Base-by-base conservation (phyloP, 2,329 filamentous ascomycete genomes). In the Colletotrichum sp. region DNA sequence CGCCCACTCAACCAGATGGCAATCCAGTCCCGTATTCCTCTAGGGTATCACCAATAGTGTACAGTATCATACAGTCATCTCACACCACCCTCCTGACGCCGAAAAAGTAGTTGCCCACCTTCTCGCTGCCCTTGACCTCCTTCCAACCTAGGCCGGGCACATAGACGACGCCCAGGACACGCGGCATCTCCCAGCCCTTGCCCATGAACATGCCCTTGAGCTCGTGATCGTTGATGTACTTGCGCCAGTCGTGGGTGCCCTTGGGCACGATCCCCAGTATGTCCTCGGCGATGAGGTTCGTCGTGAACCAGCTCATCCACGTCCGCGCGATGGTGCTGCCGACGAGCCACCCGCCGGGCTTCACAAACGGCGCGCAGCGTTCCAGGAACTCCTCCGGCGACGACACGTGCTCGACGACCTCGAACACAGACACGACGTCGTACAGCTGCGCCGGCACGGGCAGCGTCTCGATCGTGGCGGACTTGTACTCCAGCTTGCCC, bases 71-170 rank as follows among this genome's bases (percentile, higher is more conserved):
- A 72, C 63, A 72, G 28, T 24, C 43, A 21, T 5, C 55, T 79
- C 78, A 34, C 80, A 34, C 73, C 64, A 66, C 82, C 79, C 85
- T 86, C 85, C 93, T 91, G 59, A 98, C 93, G 10, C 92, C 97
- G 84, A 98, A 98, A 85, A 99, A 99, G 86, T 99, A 99, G 84
- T 99, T 99, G 12, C 96, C 96, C 81, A 95, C 92, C 81, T 92
- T 92, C 87, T 99, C 96, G 80, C 95, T 94, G 4, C 95, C 94
- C 28, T 86, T 84, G 6, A 98, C 93, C 83, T 95, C 92, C 86
- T 90, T 96, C 97, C 97, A 99, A 5, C 97, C 97, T 60, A 98
- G 73, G 0, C 95, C 96, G 1, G 97, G 97, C 71, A 99, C 90
- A 87, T 98, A 99, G 64, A 98, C 89, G 10, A 98, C 95, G 1